Evolutionary conservation across 306 rosid species (phyloP), one percentile per base, ranked within the genome.

Genomic region (Leucaena leucocephala): DNA sequence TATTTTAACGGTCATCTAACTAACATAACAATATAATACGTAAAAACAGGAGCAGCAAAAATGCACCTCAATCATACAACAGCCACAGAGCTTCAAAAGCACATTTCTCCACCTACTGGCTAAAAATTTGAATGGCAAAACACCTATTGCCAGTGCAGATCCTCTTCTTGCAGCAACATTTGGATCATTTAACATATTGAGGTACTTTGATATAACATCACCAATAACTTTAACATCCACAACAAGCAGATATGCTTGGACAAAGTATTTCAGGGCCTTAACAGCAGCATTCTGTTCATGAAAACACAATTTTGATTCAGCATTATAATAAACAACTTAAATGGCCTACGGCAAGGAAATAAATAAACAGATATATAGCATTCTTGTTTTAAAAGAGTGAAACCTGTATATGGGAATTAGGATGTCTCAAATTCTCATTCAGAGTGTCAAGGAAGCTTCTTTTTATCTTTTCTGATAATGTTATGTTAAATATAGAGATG

Each of bases 341-440:
- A 39, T 71, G 70, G 59, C 21, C 73, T 45, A 70, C 36, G 49
- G 50, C 42, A 61, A 67, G 22, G 76, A 36, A 61, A 68, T 66
- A 74, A 40, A 35, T 17, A 55, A 77, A 74, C 21, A 36, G 52
- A 45, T 38, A 72, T 49, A 54, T 40, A 76, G 74, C 72, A 73
- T 68, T 74, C 62, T 66, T 67, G 45, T 5, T 67, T 49, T 72
- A 39, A 58, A 76, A 61, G 84, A 48, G 36, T 78, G 72, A 78
- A 75, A 95, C 99, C 98, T 95, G 99, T 81, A 95, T 93, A 80
- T 90, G 98, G 82, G 97, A 88, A 84, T 95, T 93, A 77, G 99
- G 99, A 87, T 95, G 99, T 81, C 92, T 93, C 86, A 95, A 84
- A 84, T 95, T 95, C 82, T 95, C 99, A 75, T 89, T 95, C 36